A percentile compares a stretch with the other conserved stretches of the same genome.
Conservation (phyloP, 106 monocot genomes). For the Acanthochlamys bracteata region DNA sequence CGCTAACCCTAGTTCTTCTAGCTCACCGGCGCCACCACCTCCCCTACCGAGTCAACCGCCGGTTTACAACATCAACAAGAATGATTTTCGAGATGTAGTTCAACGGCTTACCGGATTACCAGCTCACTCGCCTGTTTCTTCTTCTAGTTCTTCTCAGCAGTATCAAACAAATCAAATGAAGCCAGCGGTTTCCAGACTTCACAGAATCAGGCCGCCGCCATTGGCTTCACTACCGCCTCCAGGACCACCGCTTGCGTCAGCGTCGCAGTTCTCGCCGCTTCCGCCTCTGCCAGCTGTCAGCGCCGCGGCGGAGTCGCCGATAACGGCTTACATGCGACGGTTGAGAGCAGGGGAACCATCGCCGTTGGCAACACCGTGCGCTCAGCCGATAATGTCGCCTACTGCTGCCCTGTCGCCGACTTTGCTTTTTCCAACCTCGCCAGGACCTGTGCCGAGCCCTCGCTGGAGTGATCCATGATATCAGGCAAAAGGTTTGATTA, state of each 20-base stretch:
- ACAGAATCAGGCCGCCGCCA: conserved; percentile 11
- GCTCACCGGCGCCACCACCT: background rate
- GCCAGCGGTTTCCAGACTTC: background rate
- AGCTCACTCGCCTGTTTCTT: background rate
- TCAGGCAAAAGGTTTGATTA: no score
- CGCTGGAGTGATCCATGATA: background rate
- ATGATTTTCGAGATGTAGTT: conserved; percentile 25
- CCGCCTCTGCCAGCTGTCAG: conserved; percentile 9
- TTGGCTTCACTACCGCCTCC: background rate
- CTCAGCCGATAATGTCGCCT: background rate
- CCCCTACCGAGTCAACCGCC: conserved; percentile 11
- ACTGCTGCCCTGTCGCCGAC: background rate
- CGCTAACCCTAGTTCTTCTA: background rate
- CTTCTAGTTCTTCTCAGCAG: background rate
- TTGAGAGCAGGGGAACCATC: conserved; percentile 6
- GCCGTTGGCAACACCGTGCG: conserved; percentile 2
- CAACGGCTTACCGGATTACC: conserved; percentile 26
- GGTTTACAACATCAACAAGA: conserved; percentile 26
- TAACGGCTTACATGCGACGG: conserved; percentile 14
- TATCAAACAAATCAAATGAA: background rate
- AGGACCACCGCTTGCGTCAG: background rate
- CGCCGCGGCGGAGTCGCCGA: conserved; percentile 11
- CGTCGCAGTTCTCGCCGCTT: conserved; percentile 5
- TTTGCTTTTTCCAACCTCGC: conserved; percentile 3
- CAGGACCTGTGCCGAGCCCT: conserved; percentile 7